phyloP scores from a whole-genome alignment of 257 asterid genomes.

The Przewalskia tangutica region DNA sequence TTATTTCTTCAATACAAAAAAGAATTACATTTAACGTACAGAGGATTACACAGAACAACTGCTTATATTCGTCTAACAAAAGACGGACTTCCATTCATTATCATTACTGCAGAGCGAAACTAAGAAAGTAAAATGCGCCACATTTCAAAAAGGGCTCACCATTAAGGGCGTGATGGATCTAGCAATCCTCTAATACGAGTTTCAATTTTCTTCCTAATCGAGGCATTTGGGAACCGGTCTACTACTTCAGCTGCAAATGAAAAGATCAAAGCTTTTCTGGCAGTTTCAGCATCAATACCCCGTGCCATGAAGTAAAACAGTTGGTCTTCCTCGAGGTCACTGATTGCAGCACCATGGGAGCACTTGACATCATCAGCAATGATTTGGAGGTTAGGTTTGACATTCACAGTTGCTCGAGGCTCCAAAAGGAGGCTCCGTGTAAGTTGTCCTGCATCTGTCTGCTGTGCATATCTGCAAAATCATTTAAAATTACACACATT shows the following conservation, averaged over 20 bases:
- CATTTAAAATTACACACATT: not conserved
- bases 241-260: slow-evolving; percentile 91
- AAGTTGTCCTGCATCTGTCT: slow-evolving; percentile 95
- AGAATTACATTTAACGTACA: not conserved
- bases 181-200: slow-evolving; percentile 42
- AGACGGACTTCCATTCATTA: not conserved
- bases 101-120: not conserved
- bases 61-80: not conserved
- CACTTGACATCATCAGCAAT: slow-evolving; percentile 89
- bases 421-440: slow-evolving; percentile 76
- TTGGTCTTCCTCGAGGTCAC: slow-evolving; percentile 75
- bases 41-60: not conserved
- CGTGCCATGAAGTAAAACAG: slow-evolving; percentile 88
- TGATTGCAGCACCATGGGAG: slow-evolving; percentile 94
- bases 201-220: slow-evolving; percentile 46
- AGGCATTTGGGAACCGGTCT: slow-evolving; percentile 36
- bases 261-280: slow-evolving; percentile 71
- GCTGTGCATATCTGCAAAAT: slow-evolving; percentile 68
- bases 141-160: slow-evolving; percentile 7
- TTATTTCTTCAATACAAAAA: not conserved
- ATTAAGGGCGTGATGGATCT: slow-evolving; percentile 31
- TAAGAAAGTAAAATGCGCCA: not conserved
- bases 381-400: slow-evolving; percentile 90
- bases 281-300: slow-evolving; percentile 56
- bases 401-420: slow-evolving; percentile 84